Evolutionary conservation across 768 basidiomycete genomes (phyloP).

Genomic region (Tulasnella sp.): DNA sequence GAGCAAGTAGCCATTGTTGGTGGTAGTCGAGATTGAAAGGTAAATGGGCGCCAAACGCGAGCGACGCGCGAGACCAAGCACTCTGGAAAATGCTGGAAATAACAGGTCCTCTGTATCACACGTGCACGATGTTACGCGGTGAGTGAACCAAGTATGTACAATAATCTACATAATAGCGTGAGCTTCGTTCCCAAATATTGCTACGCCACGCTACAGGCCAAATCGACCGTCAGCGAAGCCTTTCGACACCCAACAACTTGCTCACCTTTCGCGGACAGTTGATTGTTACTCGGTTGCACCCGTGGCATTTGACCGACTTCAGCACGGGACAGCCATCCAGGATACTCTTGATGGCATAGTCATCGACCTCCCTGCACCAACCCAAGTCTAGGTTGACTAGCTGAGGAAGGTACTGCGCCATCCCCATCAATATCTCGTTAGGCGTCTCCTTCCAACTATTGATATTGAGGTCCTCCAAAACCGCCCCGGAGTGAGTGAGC

Average conservation of each 20-base stretch:
- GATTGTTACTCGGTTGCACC: constrained; percentile 45
- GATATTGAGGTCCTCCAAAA: constrained; percentile 55
- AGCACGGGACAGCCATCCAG: constrained; percentile 42
- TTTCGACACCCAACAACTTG: not conserved
- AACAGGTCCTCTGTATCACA: not conserved
- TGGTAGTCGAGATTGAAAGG: not conserved
- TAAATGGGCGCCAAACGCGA: not conserved
- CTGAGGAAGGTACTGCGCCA: constrained; percentile 32
- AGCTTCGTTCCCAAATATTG: constrained; percentile 26
- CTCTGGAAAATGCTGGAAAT: not conserved
- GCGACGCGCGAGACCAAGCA: not conserved
- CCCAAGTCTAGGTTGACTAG: constrained; percentile 63
- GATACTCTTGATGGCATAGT: constrained; percentile 70
- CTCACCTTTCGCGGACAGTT: constrained; percentile 45
- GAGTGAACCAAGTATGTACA: not conserved
- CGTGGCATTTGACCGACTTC: constrained; percentile 45
- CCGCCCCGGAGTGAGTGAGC: constrained; percentile 56
- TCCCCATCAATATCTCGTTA: constrained; percentile 38
- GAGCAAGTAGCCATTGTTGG: constrained; percentile 33
- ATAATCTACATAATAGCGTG: constrained; percentile 9
- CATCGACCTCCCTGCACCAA: constrained; percentile 76
- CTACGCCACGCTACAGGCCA: constrained; percentile 22
- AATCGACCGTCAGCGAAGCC: not conserved
- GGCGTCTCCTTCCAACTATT: constrained; percentile 67
- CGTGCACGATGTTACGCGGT: not conserved